phyloP scores from a whole-genome alignment of 129 eudicot genomes.

The Escallonia rubra region DNA sequence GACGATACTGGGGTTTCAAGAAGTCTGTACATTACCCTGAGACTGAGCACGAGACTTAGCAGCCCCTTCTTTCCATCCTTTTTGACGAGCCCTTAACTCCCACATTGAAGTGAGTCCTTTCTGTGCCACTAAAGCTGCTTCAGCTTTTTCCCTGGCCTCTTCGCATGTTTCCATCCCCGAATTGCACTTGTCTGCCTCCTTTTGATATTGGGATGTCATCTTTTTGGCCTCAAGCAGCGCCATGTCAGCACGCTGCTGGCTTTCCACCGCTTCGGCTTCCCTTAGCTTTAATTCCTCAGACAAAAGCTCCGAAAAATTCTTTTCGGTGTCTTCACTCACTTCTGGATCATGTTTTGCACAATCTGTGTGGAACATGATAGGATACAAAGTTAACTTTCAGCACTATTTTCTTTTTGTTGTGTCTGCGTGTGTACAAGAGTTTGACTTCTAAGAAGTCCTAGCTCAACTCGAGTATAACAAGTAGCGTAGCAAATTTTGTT shows the following conservation, averaged over 20 bases:
- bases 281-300: constrained; percentile 74
- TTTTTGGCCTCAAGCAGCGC: constrained; percentile 86
- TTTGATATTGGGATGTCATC: constrained; percentile 86
- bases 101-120: constrained; percentile 64
- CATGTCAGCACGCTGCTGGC: constrained; percentile 81
- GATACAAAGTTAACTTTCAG: no score
- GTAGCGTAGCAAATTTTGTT: no score
- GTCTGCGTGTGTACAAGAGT: no score
- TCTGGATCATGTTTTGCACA: constrained; percentile 84
- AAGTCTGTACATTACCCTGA: constrained; percentile 27
- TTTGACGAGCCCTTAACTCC: constrained; percentile 83
- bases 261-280: constrained; percentile 71
- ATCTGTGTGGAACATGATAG: constrained; percentile 34
- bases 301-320: constrained; percentile 67
- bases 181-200: constrained; percentile 96
- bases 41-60: constrained; percentile 34
- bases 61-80: constrained; percentile 78
- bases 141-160: constrained; percentile 92
- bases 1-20: constrained; percentile 1
- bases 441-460: no score
- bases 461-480: no score
- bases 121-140: constrained; percentile 58
- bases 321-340: constrained; percentile 81
- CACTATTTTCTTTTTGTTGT: no score
- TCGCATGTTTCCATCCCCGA: constrained; percentile 98